phyloP scores from a whole-genome alignment of 768 basidiomycete genomes.

The Pleurotus ostreatus region DNA sequence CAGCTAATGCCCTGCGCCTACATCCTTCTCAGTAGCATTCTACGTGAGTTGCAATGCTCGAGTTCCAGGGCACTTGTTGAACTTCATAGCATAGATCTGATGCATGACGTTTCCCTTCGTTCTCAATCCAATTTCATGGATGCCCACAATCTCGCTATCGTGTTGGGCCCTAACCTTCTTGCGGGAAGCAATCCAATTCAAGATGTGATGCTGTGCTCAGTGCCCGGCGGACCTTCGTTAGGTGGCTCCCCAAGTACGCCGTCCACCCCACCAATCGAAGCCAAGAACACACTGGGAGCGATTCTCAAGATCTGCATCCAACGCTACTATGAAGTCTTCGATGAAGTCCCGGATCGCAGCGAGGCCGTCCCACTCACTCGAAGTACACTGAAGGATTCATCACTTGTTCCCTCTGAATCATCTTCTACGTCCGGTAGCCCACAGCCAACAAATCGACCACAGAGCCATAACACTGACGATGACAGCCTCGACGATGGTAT shows the following conservation, averaged over 20 bases:
- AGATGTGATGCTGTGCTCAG: slow-evolving; percentile 71
- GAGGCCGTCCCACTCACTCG: slow-evolving; percentile 46
- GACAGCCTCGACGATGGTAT: slow-evolving; percentile 61
- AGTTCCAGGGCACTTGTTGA: slow-evolving; percentile 3
- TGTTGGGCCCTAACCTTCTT: slow-evolving; percentile 77
- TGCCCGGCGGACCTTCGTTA: slow-evolving; percentile 46
- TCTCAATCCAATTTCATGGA: slow-evolving; percentile 74
- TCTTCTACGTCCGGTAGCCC: slow-evolving; percentile 15
- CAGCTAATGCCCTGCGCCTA: slow-evolving; percentile 67
- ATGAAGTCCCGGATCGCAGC: slow-evolving; percentile 69
- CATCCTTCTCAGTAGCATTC: slow-evolving; percentile 66
- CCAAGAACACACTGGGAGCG: slow-evolving; percentile 62
- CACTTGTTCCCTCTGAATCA: slow-evolving; percentile 19
- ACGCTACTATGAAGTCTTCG: slow-evolving; percentile 83
- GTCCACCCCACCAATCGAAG: slow-evolving; percentile 30
- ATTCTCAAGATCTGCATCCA: slow-evolving; percentile 77
- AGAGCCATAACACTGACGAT: slow-evolving; percentile 11
- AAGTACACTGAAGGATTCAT: slow-evolving; percentile 11
- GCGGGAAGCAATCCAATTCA: slow-evolving; percentile 61
- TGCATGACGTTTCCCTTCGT: slow-evolving; percentile 74
- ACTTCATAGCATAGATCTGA: slow-evolving; percentile 48
- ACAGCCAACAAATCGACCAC: slow-evolving; percentile 16
- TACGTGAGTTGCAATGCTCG: slow-evolving; percentile 41
- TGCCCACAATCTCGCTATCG: slow-evolving; percentile 77
- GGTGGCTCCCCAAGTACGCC: slow-evolving; percentile 22